Evolutionary conservation across 768 basidiomycete species (phyloP).

Genomic region (Daedaleopsis sinensis): DNA sequence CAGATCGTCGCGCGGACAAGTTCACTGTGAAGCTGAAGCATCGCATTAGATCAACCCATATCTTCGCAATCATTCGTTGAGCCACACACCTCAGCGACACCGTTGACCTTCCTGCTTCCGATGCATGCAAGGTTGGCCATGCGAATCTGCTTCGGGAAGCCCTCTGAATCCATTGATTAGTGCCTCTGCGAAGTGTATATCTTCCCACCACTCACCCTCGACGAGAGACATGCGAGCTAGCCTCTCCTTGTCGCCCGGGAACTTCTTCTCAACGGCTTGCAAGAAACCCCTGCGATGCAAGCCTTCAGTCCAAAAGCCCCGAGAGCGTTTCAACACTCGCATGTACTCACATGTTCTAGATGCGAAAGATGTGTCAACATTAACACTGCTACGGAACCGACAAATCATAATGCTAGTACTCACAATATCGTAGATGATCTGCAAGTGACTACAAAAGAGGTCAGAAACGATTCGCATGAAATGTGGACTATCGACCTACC

Average conservation of each 20-base stretch:
- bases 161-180: constrained; percentile 55
- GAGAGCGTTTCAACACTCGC: not conserved
- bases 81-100: constrained; percentile 80
- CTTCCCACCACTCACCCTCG: constrained; percentile 58
- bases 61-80: not conserved
- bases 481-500: constrained; percentile 4
- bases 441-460: constrained; percentile 60
- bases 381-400: not conserved
- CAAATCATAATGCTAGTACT: constrained; percentile 32
- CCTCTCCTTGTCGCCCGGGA: constrained; percentile 83
- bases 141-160: constrained; percentile 80
- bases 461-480: not conserved
- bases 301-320: not conserved
- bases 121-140: constrained; percentile 94
- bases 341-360: constrained; percentile 51
- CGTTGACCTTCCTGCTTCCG: constrained; percentile 88
- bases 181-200: not conserved
- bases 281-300: constrained; percentile 56
- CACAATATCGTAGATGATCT: constrained; percentile 91
- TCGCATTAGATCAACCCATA: not conserved
- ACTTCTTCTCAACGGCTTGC: constrained; percentile 88
- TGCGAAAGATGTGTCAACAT: not conserved
- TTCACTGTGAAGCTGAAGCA: constrained; percentile 77
- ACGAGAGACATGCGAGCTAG: constrained; percentile 90
- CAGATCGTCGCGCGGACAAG: constrained; percentile 82